Evolutionary conservation across 2,329 filamentous ascomycete species (phyloP), one percentile per base, ranked within the genome.

Genomic region (Lecanicillium sp.): DNA sequence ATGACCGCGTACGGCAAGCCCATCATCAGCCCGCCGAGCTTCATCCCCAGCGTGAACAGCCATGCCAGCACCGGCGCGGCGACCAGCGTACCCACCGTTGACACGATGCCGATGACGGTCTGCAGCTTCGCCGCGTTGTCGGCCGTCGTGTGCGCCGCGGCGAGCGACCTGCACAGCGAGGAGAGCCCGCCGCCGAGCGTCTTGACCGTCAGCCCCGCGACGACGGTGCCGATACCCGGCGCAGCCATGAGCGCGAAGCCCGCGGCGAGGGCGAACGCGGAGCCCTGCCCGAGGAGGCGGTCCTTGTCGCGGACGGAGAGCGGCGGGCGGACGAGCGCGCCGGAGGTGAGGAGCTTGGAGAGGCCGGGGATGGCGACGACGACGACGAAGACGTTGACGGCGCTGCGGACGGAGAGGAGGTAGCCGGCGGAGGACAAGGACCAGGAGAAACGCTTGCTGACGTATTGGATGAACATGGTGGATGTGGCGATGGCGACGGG

Each of bases 41-140:
- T 24, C 53, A 63, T 53, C 11, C 60, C 58, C 5, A 40, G 33
- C 3, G 53, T 56, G 37, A 62, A 62, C 3, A 53, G 29, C 54
- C 58, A 56, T 8, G 59, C 58, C 23, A 63, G 49, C 8, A 56
- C 38, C n/a, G 60, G 58, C 1, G 56, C 58, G 2, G 53, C 54
- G 21, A 57, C 46, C 10, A 62, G 50, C 24, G 49, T 50, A 24
- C 59, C 55, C 8, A 53, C 35, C 4, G 56, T 57, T 52, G 60
- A 57, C 9, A 56, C 49, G 40, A 60, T 60, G 48, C 55, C 54
- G 15, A 58, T 55, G n/a, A 63, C 52, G 5, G 59, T 59, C 46
- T 60, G 59, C n/a, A 63, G 48, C 20, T 60, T 54, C 7, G 54
- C 55, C 12, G 54, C 59, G 42, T 59, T 53, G 43, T 55, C 52